Evolutionary conservation across 768 basidiomycete genomes (phyloP).

Genomic region (Tulasnella sp.): DNA sequence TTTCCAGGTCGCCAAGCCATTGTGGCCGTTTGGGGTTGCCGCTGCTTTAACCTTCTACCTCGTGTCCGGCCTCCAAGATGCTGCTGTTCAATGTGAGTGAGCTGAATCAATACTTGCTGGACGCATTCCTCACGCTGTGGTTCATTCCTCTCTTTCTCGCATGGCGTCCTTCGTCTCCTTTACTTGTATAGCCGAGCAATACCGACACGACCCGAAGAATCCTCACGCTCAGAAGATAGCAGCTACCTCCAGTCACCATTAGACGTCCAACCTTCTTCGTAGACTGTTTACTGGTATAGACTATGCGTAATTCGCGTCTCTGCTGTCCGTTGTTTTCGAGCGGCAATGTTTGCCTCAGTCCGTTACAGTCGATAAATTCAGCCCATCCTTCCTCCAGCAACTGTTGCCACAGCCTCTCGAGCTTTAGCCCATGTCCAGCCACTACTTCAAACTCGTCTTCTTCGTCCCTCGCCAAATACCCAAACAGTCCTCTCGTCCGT

Average conservation of each 20-base stretch:
- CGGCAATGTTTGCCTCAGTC: background rate
- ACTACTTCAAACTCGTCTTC: constrained; percentile 53
- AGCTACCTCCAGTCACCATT: constrained; percentile 49
- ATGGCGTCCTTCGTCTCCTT: background rate
- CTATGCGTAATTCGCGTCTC: background rate
- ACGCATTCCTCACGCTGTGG: background rate
- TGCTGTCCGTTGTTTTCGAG: background rate
- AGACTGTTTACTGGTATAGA: constrained; percentile 1
- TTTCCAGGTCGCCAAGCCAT: constrained; percentile 59
- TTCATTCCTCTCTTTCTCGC: constrained; percentile 19
- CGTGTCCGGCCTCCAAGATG: constrained; percentile 63
- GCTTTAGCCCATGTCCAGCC: constrained; percentile 1
- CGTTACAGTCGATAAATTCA: constrained; percentile 3
- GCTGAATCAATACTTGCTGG: background rate
- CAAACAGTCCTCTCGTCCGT: constrained; percentile 45
- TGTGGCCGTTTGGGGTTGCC: constrained; percentile 79
- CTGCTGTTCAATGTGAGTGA: constrained; percentile 65
- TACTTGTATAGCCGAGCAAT: constrained; percentile 53
- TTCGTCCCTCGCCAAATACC: constrained; percentile 49
- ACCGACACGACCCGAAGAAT: constrained; percentile 74
- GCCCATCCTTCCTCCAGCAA: background rate
- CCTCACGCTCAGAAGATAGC: constrained; percentile 77
- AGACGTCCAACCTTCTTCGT: constrained; percentile 12
- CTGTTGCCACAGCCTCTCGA: background rate
- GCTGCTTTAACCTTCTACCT: constrained; percentile 62